These are phyloP conservation scores for Alternaria sp. DNA, from an alignment of 2,329 filamentous ascomycete species.

Conservation along the genomic window DNA sequence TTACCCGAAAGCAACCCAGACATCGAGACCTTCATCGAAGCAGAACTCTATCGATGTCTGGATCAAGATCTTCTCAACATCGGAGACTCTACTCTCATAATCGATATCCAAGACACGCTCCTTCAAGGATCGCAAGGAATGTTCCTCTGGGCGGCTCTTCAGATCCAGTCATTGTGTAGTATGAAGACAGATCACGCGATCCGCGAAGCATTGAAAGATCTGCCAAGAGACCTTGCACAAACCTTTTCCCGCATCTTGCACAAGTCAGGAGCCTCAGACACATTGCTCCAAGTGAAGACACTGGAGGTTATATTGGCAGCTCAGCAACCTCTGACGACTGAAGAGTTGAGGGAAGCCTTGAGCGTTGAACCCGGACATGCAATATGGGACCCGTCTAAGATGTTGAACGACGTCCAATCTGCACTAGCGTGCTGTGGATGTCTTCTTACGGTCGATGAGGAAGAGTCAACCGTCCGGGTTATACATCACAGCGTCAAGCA, in stretches of 20 bases:
- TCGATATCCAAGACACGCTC: conserved; percentile 33
- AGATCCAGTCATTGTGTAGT: conserved; percentile 34
- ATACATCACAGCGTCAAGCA: conserved; percentile 30
- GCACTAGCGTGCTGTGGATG: conserved; percentile 31
- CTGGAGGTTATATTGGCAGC: conserved; percentile 44
- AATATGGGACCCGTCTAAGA: conserved; percentile 15
- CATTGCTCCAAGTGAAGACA: conserved; percentile 26
- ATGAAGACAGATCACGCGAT: conserved; percentile 49
- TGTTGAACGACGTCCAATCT: conserved; percentile 23
- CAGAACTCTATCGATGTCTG: conserved; percentile 32
- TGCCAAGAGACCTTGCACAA: conserved; percentile 25
- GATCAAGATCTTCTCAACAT: conserved; percentile 19
- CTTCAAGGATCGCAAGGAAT: conserved; percentile 28
- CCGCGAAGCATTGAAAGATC: conserved; percentile 25
- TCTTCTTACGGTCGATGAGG: conserved; percentile 30
- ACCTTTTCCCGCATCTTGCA: conserved; percentile 10
- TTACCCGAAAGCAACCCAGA: conserved; percentile 31
- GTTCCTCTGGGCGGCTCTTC: conserved; percentile 35
- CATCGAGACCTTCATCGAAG: conserved; percentile 33
- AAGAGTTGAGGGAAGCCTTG: conserved; percentile 50
- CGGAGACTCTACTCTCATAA: conserved; percentile 31
- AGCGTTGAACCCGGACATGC: conserved; percentile 45
- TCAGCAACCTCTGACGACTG: conserved; percentile 35
- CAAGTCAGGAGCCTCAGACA: not conserved
- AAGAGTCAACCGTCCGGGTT: conserved; percentile 27